Base-by-base conservation (phyloP, 192 early-diverging fungal species). In the Phycomyces blakesleeanus region DNA sequence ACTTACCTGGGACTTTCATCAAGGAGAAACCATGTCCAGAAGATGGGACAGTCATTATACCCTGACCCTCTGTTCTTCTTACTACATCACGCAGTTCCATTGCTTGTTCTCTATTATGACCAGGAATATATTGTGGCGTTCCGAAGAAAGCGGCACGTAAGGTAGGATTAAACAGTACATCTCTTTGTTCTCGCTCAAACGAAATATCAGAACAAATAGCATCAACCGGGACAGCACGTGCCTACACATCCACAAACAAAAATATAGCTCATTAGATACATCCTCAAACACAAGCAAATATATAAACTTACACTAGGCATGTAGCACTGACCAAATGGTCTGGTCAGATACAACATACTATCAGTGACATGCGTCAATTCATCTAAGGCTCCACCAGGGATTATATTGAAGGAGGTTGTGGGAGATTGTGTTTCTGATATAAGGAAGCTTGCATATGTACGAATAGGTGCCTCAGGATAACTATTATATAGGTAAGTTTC, bases 1-100 rank as follows among this genome's bases (percentile, higher is more conserved):
- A 56, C 61, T 59, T 73, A 78, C 76, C 61, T 24, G 89, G 89
- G 71, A 89, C 81, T 79, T 81, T 85, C 57, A 90, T 89, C 63
- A 82, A 71, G 0, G 86, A 81, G 37, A 75, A 75, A 3, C 89
- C 87, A 40, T 86, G 78, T 15, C 69, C 39, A 15, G 73, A 60
- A 20, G 68, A 68, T 6, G 82, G 76, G 9, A 68, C 68, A 3
- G 76, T 73, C 42, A 80, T 56, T 10, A 84, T 42, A n/a, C 79
- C 76, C 25, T 75, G 66, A 18, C 72, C 73, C 20, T 61, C 52
- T 9, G 71, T 69, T 12, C 62, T 57, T 1, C 37, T 57, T 11
- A 65, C 20, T 7, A 66, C 55, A 1, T 42, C 38, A 27, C 21
- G 3, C 9, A 70, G 50, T 9, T 61, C 27, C 1, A 56, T 8